Base-by-base conservation (phyloP, 495 filamentous ascomycete genomes). In the Echria macrotheca region DNA sequence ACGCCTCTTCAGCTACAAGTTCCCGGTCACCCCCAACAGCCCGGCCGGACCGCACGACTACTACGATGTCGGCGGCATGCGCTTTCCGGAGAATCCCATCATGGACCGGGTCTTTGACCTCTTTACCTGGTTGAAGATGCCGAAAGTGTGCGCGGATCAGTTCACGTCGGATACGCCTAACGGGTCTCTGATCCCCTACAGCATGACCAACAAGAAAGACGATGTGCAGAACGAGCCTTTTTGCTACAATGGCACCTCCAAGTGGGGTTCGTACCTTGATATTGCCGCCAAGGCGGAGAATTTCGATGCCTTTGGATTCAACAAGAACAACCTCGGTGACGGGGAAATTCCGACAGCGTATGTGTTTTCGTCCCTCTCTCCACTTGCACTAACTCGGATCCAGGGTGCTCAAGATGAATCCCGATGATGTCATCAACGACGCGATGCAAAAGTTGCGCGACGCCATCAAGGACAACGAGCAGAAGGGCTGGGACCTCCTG, bases 41-140 rank as follows among this genome's bases (percentile, higher is more conserved):
- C n/a, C n/a, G n/a, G n/a, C n/a, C n/a, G n/a, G n/a, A n/a, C 32
- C 35, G n/a, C 64, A 69, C 37, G 55, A 69, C 42, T 74, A 73
- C 50, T 73, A 64, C 45, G 72, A 75, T 52, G 61, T 68, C 15
- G 71, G 71, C 6, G 67, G 61, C 1, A 74, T 72, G 69, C 50
- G 71, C 26, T 72, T 60, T 48, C 70, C 70, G 3, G 25, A 67
- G 11, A 66, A 42, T 19, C 22, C 32, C 0, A 29, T 63, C 23
- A 68, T 68, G 65, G 17, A 44, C 2, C 2, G 52, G 10, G 17
- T 28, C 14, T 54, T 54, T 26, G 29, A 48, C 12, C 44, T 54
- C 26, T 54, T 54, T 22, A 28, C 24, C 9, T 5, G 11, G 1
- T 8, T 47, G 24, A 11, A 19, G 5, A 44, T 44, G 36, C 18